Conservation (phyloP, 2,329 filamentous ascomycete genomes). For the Arthrobotrys conoides region DNA sequence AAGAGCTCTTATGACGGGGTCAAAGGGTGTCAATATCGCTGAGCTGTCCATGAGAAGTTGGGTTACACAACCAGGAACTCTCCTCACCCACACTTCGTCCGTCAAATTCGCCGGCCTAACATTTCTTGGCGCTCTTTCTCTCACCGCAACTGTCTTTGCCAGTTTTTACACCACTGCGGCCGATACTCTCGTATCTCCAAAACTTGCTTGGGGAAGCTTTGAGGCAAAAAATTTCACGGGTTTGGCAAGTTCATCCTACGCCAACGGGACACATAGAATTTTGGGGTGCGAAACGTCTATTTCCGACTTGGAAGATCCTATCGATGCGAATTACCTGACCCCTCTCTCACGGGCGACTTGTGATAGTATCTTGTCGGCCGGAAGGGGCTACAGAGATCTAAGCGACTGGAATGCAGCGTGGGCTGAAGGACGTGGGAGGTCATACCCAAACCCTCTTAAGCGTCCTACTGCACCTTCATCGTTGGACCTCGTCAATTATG, state of each 20-base stretch:
- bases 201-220: constrained; percentile 74
- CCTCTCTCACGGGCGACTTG: constrained; percentile 71
- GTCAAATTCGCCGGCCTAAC: constrained; percentile 76
- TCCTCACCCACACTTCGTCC: constrained; percentile 78
- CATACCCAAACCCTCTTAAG: constrained; percentile 32
- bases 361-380: constrained; percentile 78
- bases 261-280: constrained; percentile 74
- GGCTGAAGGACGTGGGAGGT: not conserved
- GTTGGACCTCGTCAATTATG: constrained; percentile 46
- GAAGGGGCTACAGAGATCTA: constrained; percentile 68
- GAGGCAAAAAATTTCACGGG: constrained; percentile 71
- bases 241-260: constrained; percentile 75
- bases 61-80: constrained; percentile 78
- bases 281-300: constrained; percentile 76
- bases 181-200: constrained; percentile 81
- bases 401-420: constrained; percentile 49
- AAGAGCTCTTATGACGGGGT: constrained; percentile 75
- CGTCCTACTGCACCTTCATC: constrained; percentile 28
- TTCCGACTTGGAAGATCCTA: constrained; percentile 66
- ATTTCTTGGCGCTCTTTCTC: constrained; percentile 75
- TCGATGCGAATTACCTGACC: constrained; percentile 65
- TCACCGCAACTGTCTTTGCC: constrained; percentile 76
- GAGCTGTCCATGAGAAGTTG: constrained; percentile 84
- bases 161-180: constrained; percentile 84
- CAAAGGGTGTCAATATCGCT: constrained; percentile 78